Conservation (phyloP, 1,284 basidiomycete species). For the Ustilago loliicola region DNA sequence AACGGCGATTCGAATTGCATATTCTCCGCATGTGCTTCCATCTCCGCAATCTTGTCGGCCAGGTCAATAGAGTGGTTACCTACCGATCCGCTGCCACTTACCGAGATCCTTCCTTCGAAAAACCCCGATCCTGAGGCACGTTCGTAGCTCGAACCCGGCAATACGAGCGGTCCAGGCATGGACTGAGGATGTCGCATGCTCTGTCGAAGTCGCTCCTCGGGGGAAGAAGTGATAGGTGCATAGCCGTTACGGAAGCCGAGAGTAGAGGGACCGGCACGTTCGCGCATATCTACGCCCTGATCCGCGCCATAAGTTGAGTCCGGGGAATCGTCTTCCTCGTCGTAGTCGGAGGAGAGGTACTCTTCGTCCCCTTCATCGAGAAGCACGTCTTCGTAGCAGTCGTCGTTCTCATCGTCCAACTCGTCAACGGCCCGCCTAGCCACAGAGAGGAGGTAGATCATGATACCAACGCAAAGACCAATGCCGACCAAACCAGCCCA, state of each 20-base stretch:
- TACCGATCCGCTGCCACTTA: slow-evolving; percentile 36
- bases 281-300: slow-evolving; percentile 46
- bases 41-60: slow-evolving; percentile 57
- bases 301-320: background rate
- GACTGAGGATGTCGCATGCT: slow-evolving; percentile 48
- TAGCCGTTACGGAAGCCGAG: slow-evolving; percentile 54
- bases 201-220: slow-evolving; percentile 47
- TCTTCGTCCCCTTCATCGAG: slow-evolving; percentile 38
- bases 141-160: slow-evolving; percentile 23
- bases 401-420: slow-evolving; percentile 72
- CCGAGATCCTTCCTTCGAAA: slow-evolving; percentile 31
- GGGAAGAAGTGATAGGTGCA: slow-evolving; percentile 43
- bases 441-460: slow-evolving; percentile 82
- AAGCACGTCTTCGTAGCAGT: slow-evolving; percentile 33
- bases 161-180: slow-evolving; percentile 24
- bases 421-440: slow-evolving; percentile 85
- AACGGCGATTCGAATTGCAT: slow-evolving; percentile 45
- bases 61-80: slow-evolving; percentile 46
- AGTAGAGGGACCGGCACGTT: slow-evolving; percentile 46
- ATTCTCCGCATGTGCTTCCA: slow-evolving; percentile 56
- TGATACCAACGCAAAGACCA: slow-evolving; percentile 79
- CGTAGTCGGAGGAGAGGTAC: slow-evolving; percentile 32
- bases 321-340: slow-evolving; percentile 28
- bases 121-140: slow-evolving; percentile 32
- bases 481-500: slow-evolving; percentile 80